Evolutionary conservation across 352 stramenopile genomes (phyloP), one percentile per base, ranked within the genome.

Genomic region (Pythium monospermum): DNA sequence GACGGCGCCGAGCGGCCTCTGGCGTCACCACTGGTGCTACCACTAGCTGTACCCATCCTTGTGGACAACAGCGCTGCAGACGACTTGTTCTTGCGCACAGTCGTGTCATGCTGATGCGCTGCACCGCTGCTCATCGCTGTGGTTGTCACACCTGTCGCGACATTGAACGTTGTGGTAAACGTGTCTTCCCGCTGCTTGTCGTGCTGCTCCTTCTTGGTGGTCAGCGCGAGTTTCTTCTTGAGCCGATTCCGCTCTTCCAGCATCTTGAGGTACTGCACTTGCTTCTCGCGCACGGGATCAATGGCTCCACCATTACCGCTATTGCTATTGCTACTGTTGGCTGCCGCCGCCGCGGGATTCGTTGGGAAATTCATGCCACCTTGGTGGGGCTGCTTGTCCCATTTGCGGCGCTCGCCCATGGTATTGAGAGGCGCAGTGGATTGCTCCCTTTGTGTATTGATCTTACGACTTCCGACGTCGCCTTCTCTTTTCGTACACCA

Each of bases 141-240:
- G 15, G 25, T 45, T 3, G 33, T 38, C 0, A 42, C 38, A 2
- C 37, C 19, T 30, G 61, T 41, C 2, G 79, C 69, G 1, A 84
- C 78, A 41, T 92, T 92, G 46, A 93, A 91, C 6, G 75, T 78
- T 33, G 82, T 93, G 26, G 81, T 73, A 44, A 93, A 93, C 25
- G 77, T 73, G 21, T 85, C 75, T 42, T 93, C 82, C 21, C 79
- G 61, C 46, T 87, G 71, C 44, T 76, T 76, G 40, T 74, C 73
- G 23, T 46, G 53, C 50, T 71, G 59, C 53, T 78, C 58, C 19
- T 61, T 62, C 53, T 81, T 85, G n/a, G 68, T 72, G 6, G 72
- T 65, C 16, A 64, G 68, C 16, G 79, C 73, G 27, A 93, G 61
- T 23, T 83, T 85, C 63, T 91, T 93, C 59, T 83, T 84, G 19